Conservation (phyloP, 176 grass and related monocot genomes). For the Triticum monococcum region DNA sequence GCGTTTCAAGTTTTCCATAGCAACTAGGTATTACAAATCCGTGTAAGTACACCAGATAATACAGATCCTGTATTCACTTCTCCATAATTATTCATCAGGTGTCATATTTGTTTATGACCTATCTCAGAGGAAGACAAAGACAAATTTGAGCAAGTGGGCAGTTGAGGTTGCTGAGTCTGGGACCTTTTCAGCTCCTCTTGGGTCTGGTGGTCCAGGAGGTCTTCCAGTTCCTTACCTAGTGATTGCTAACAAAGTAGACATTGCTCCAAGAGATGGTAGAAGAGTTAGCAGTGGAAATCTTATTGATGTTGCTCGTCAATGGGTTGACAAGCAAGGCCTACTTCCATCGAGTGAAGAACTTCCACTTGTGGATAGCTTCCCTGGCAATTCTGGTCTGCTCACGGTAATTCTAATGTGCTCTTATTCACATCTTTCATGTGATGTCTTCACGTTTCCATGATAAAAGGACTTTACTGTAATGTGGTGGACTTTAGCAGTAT, state of each 20-base stretch:
- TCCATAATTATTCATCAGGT: conserved; percentile 60
- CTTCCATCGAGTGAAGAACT: conserved; percentile 86
- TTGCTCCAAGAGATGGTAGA: conserved; percentile 71
- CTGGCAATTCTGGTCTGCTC: conserved; percentile 77
- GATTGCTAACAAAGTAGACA: conserved; percentile 93
- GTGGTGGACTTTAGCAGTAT: neutral
- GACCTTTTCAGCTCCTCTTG: conserved; percentile 88
- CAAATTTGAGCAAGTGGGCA: conserved; percentile 89
- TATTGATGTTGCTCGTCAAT: conserved; percentile 93
- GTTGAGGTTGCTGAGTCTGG: conserved; percentile 75
- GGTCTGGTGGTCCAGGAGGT: conserved; percentile 90
- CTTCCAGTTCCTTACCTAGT: conserved; percentile 96
- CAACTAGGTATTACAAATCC: too few relatives aligned
- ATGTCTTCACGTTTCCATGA: conserved; percentile 1
- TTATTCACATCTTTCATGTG: conserved; percentile 1
- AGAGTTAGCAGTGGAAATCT: conserved; percentile 99
- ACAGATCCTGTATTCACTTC: conserved; percentile 31
- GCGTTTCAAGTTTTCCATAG: too few relatives aligned
- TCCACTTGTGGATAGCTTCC: conserved; percentile 81
- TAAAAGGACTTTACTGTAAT: neutral
- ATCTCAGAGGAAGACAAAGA: conserved; percentile 90
- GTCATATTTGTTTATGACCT: conserved; percentile 99
- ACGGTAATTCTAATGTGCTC: conserved; percentile 52
- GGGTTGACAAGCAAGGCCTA: conserved; percentile 96
- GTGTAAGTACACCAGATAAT: neutral